A percentile compares a stretch with the other conserved stretches of the same genome.
Evolutionary conservation across 2,329 filamentous ascomycete species (phyloP).

Genomic region (Dothistroma pini): DNA sequence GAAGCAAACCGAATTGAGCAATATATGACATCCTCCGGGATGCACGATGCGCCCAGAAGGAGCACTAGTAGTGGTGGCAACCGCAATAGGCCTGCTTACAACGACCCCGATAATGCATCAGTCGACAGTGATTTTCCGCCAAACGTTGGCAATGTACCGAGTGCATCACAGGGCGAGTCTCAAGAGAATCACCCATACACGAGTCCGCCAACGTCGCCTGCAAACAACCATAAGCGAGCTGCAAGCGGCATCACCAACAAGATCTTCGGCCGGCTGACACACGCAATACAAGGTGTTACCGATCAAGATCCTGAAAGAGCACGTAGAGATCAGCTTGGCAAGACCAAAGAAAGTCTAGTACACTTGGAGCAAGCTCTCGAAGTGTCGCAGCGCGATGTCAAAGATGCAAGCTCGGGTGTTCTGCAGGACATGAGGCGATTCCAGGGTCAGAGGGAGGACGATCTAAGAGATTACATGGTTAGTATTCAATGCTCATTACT

Average conservation of each 20-base stretch:
- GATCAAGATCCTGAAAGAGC: conserved; percentile 95
- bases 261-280: conserved; percentile 91
- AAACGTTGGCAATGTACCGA: conserved; percentile 59
- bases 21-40: conserved; percentile 74
- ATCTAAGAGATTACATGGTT: conserved; percentile 93
- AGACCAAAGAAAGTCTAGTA: conserved; percentile 82
- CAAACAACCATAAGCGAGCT: conserved; percentile 65
- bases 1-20: conserved; percentile 93
- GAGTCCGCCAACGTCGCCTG: conserved; percentile 27
- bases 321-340: conserved; percentile 87
- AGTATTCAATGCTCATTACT: conserved; percentile 36
- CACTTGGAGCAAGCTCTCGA: conserved; percentile 88
- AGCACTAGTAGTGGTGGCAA: conserved; percentile 50
- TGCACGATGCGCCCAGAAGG: conserved; percentile 58
- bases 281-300: conserved; percentile 93
- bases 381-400: conserved; percentile 85
- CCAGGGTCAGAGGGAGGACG: conserved; percentile 92
- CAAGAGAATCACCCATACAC: conserved; percentile 34
- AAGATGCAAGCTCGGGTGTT: conserved; percentile 84
- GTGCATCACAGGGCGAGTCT: conserved; percentile 66
- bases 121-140: conserved; percentile 96
- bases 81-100: conserved; percentile 23
- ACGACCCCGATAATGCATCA: conserved; percentile 72
- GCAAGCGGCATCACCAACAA: conserved; percentile 85
- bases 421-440: conserved; percentile 88